Evolutionary conservation across 163 green algal genomes (phyloP).

Genomic region (Coccomyxa subellipsoidea): DNA sequence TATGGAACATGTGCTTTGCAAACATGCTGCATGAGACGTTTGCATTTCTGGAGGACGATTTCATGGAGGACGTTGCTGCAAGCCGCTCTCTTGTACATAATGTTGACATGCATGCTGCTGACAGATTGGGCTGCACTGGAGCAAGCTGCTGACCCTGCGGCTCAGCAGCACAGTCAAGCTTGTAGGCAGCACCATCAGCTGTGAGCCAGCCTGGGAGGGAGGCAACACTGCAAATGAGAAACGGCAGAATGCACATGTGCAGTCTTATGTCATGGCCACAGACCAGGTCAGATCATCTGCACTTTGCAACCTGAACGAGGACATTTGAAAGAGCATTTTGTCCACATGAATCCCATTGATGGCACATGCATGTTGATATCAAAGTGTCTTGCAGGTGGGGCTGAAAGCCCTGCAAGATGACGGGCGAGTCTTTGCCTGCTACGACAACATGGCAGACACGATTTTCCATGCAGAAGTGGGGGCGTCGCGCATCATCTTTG

Average conservation of each 20-base stretch:
- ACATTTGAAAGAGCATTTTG: not conserved
- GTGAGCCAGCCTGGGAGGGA: slow-evolving; percentile 14
- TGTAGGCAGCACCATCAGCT: slow-evolving; percentile 59
- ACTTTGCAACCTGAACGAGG: not conserved
- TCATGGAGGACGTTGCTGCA: too few species aligned
- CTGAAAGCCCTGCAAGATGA: slow-evolving; percentile 28
- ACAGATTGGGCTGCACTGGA: slow-evolving; percentile 17
- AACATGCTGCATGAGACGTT: not conserved
- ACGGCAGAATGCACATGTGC: slow-evolving; percentile 45
- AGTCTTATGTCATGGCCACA: slow-evolving; percentile 40
- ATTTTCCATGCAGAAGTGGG: slow-evolving; percentile 56
- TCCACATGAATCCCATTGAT: not conserved
- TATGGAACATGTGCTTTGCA: not conserved
- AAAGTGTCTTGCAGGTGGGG: slow-evolving; percentile 13
- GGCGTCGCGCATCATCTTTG: slow-evolving; percentile 42
- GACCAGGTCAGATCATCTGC: slow-evolving; percentile 24
- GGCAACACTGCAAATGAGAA: not conserved
- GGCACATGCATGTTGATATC: too few species aligned
- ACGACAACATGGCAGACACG: slow-evolving; percentile 34
- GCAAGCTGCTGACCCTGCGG: not conserved
- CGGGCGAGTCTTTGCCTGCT: slow-evolving; percentile 38
- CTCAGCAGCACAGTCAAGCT: slow-evolving; percentile 46
- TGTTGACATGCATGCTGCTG: too few species aligned
- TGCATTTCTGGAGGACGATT: too few species aligned
- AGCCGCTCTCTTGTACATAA: too few species aligned